A percentile compares a stretch with the other conserved stretches of the same genome.
Evolutionary conservation across 1,284 basidiomycete genomes (phyloP).

Genomic region (Takashimella koratensis): DNA sequence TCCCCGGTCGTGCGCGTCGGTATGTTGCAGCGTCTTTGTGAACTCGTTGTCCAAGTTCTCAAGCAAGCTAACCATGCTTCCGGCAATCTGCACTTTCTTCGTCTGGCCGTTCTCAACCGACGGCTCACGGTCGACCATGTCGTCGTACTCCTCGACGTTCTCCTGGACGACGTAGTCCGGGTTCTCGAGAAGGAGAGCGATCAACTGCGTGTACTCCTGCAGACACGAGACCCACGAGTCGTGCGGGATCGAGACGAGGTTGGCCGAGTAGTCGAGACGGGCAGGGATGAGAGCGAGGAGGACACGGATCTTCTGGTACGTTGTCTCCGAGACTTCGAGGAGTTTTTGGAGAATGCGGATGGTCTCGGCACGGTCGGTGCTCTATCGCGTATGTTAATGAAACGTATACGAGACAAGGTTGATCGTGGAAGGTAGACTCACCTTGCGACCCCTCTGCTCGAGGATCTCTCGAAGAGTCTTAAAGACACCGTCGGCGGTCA

Average conservation of each 20-base stretch:
- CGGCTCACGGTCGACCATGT: conserved; percentile 79
- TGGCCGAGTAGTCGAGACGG: conserved; percentile 79
- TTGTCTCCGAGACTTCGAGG: conserved; percentile 74
- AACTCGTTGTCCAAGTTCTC: conserved; percentile 99
- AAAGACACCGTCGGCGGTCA: conserved; percentile 85
- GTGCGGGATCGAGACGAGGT: conserved; percentile 73
- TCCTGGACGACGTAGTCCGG: conserved; percentile 78
- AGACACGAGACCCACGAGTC: conserved; percentile 89
- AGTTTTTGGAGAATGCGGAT: conserved; percentile 85
- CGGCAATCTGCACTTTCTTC: conserved; percentile 59
- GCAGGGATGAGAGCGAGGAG: conserved; percentile 90
- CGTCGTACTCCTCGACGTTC: conserved; percentile 88
- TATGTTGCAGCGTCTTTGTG: conserved; percentile 94
- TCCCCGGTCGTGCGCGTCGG: conserved; percentile 83
- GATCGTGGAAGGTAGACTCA: conserved; percentile 38
- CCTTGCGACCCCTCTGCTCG: conserved; percentile 95
- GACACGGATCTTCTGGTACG: conserved; percentile 93
- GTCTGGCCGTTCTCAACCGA: conserved; percentile 47
- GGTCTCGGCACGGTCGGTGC: conserved; percentile 94
- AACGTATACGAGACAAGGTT: neutral
- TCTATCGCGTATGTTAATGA: conserved; percentile 55
- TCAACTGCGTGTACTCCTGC: conserved; percentile 80
- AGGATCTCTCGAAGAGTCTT: conserved; percentile 88
- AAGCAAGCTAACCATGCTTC: conserved; percentile 89
- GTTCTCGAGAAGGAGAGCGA: conserved; percentile 64